Evolutionary conservation across 495 filamentous ascomycete species (phyloP).

Genomic region (Lichenothelia convexa): DNA sequence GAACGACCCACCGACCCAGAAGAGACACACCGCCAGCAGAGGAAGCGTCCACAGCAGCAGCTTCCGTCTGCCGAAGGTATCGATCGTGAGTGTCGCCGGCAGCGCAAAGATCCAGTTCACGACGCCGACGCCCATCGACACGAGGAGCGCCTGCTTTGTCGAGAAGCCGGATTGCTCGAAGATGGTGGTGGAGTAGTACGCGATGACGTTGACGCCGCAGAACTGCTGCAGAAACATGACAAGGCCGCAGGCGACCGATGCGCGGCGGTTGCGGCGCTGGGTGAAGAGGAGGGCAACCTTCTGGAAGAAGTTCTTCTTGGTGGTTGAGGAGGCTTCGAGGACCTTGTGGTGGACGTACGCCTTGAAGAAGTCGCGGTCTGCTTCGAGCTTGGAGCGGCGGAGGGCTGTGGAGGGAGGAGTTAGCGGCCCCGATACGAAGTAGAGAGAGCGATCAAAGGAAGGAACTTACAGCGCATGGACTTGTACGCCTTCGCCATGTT

Average conservation of each 20-base stretch:
- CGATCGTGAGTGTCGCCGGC: conserved; percentile 12
- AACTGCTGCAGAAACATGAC: conserved; percentile 48
- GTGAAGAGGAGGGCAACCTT: conserved; percentile 45
- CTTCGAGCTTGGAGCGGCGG: conserved; percentile 46
- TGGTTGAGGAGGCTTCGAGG: conserved; percentile 25
- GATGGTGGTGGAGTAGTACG: conserved; percentile 11
- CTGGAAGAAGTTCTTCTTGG: conserved; percentile 25
- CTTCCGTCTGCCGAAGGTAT: conserved; percentile 9
- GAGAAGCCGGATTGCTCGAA: conserved; percentile 8
- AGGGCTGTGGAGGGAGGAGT: no score
- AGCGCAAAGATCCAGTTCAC: conserved; percentile 10
- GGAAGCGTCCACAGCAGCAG: conserved; percentile 60
- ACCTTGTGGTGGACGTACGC: conserved; percentile 40
- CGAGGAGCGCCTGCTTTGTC: conserved; percentile 4
- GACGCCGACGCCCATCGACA: conserved; percentile 8
- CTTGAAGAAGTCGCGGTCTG: conserved; percentile 59
- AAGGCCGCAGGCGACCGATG: conserved; percentile 43
- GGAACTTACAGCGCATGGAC: conserved; percentile 28
- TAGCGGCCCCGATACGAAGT: conserved; percentile 5
- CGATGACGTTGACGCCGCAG: conserved; percentile 15
- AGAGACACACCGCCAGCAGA: conserved; percentile 49
- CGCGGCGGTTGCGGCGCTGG: conserved; percentile 47
- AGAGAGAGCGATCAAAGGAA: neutral
- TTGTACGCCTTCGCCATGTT: conserved; percentile 34
- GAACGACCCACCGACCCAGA: conserved; percentile 70